Evolutionary conservation across 2,329 filamentous ascomycete genomes (phyloP), one percentile per base, ranked within the genome.

Genomic region (Alternaria postmessia): DNA sequence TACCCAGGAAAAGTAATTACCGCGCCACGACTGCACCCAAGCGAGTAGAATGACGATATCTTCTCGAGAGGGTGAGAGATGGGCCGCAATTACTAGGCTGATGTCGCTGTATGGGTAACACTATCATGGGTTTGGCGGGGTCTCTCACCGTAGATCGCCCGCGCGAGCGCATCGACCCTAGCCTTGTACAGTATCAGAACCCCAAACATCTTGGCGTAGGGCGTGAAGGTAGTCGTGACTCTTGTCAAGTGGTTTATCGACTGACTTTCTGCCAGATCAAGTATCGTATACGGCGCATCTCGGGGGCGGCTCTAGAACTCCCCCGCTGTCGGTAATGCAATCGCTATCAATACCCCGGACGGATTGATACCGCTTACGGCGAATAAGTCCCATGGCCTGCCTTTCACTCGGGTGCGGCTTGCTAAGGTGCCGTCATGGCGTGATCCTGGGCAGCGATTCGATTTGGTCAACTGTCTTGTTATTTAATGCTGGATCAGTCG

Each of bases 181-280:
- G 63, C 74, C 74, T 43, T 69, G 70, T 58, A 51, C 24, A 66
- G 75, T 77, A 77, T 75, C 49, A 42, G 63, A 73, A 63, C 75
- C 74, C 73, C 67, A 67, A 57, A 48, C 30, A 36, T 41, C 65
- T 69, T 67, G 68, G 66, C 70, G 63, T 46, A 55, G 44, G 59
- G 34, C 32, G 46, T 44, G 47, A 26, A 36, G 43, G 42, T 59
- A 57, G 53, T 51, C 51, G 42, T 62, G 58, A 46, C 47, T 49
- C 53, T 22, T 18, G 39, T 59, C 61, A 52, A 55, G 51, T 61
- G 46, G 55, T 49, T 44, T 30, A 43, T 61, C 46, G 52, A 55
- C 55, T 42, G 61, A 46, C 20, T 51, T 51, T 38, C 55, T 54
- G 28, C 48, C 53, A 42, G 38, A 39, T 54, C 43, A 61, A 54